Conservation (phyloP, 2,329 filamentous ascomycete species). For the Rutstroemia sydowiana region DNA sequence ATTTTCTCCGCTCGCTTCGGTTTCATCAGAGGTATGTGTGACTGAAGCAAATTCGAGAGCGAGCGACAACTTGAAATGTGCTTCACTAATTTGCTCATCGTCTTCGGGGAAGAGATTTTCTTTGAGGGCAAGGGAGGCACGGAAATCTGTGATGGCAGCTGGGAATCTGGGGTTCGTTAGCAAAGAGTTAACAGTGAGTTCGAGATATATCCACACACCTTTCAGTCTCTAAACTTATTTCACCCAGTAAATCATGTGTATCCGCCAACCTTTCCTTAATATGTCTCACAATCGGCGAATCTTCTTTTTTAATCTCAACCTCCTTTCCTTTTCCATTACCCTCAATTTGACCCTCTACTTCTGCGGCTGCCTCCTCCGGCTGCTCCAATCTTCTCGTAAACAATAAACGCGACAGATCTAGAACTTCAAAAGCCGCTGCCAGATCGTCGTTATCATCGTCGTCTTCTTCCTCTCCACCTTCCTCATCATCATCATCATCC, state of each 20-base stretch:
- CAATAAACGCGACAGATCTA: slow-evolving; percentile 68
- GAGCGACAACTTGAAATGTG: slow-evolving; percentile 91
- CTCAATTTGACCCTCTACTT: slow-evolving; percentile 17
- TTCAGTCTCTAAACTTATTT: slow-evolving; percentile 96
- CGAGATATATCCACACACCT: slow-evolving; percentile 39
- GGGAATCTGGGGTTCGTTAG: slow-evolving; percentile 50
- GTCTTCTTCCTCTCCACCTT: slow-evolving; percentile 36
- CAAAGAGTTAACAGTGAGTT: background rate
- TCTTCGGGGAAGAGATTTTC: slow-evolving; percentile 71
- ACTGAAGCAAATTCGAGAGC: slow-evolving; percentile 90
- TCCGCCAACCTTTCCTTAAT: slow-evolving; percentile 74
- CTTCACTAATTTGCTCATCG: slow-evolving; percentile 82
- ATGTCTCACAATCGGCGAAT: slow-evolving; percentile 41
- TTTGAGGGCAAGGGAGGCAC: slow-evolving; percentile 71
- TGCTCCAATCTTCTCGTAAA: slow-evolving; percentile 50
- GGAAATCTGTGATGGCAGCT: slow-evolving; percentile 79
- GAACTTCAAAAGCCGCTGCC: slow-evolving; percentile 73
- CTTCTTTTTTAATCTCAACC: slow-evolving; percentile 63
- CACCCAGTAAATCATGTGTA: slow-evolving; percentile 86
- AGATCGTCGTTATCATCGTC: slow-evolving; percentile 66
- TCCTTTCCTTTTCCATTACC: slow-evolving; percentile 41
- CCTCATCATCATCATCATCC: slow-evolving; percentile 65
- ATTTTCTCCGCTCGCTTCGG: slow-evolving; percentile 35
- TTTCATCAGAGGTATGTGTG: slow-evolving; percentile 50
- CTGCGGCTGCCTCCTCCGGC: slow-evolving; percentile 30